These are phyloP conservation scores for Sclerotinia trifoliorum DNA, from an alignment of 2,329 filamentous ascomycete genomes.

Conservation along the genomic window DNA sequence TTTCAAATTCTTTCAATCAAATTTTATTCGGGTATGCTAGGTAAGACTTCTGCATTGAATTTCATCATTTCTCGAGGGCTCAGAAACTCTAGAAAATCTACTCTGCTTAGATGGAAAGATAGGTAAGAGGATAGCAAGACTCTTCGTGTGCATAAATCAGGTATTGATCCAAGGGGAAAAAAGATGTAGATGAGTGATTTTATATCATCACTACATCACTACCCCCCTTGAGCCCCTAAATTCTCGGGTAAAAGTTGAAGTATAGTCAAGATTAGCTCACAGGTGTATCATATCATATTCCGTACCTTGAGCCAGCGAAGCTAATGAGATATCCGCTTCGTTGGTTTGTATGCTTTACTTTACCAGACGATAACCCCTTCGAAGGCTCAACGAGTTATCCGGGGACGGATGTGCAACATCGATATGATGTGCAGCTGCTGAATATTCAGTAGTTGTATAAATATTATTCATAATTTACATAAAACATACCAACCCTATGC, in stretches of 20 bases:
- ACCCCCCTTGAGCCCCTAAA: not conserved
- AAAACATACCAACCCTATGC: conserved; percentile 19
- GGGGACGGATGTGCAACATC: not conserved
- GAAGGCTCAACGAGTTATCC: not conserved
- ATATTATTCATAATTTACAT: conserved; percentile 21
- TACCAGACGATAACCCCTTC: not conserved
- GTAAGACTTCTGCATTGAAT: too few species aligned
- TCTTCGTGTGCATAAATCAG: too few species aligned
- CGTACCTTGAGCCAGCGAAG: not conserved
- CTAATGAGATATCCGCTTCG: not conserved
- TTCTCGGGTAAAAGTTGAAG: not conserved
- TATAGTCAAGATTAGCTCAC: not conserved
- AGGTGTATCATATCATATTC: not conserved
- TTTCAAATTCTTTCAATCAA: too few species aligned
- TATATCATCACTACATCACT: too few species aligned
- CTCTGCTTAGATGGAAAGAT: too few species aligned
- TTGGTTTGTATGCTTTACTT: not conserved
- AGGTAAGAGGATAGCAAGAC: too few species aligned
- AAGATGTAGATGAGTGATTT: too few species aligned
- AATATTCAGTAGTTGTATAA: conserved; percentile 10
- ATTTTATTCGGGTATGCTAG: too few species aligned
- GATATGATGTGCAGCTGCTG: conserved; percentile 1
- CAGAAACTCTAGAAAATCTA: too few species aligned
- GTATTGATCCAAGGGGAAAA: too few species aligned
- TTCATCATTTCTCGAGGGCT: too few species aligned